Evolutionary conservation across 208 protist species (phyloP), one percentile per base, ranked within the genome.

Genomic region (Herpetomonas samuelpessoai): DNA sequence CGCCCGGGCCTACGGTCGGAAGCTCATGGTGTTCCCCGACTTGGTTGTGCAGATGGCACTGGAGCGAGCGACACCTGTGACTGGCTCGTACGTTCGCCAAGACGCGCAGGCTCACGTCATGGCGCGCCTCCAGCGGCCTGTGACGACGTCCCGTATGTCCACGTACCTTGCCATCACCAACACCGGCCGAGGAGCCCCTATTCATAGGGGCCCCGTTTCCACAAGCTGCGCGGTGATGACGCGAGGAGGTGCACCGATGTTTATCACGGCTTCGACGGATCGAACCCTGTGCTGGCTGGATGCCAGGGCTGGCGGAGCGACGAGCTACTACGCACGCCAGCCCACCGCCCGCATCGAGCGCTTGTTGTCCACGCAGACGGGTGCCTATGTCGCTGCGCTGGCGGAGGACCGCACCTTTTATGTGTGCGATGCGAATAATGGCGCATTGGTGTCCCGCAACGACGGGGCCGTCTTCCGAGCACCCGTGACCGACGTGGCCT

Each of bases 401-500:
- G 74, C 81, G 6, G 71, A 77, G 50, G 83, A 92, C 48, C 85
- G 85, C 45, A 76, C 71, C 2, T 52, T 91, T 41, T 81, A 77
- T 53, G 62, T 95, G 25, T 91, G 82, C 62, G 88, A 95, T 65
- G 79, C 78, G 14, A 56, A 75, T 16, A 64, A 73, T 29, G 77
- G 85, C 45, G 79, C 76, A 27, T 55, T 92, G 2, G 74, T 95
- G 10, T 83, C 88, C 41, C 67, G 71, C 16, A 77, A 76, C 41
- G 62, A 72, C 51, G 81, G 78, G 9, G 75, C 58, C 22, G 30
- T 35, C 30, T 90, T 90, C 68, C 57, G 68, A 18, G 65, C 87
- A 3, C 82, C 83, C 0, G 72, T 92, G 38, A 59, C 62, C 14
- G 70, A 66, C 21, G 49, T 90, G 1, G 52, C 50, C 16, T 91